These are phyloP conservation scores for Gloeophyllum trabeum DNA, from an alignment of 768 basidiomycete genomes.

Conservation along the genomic window DNA sequence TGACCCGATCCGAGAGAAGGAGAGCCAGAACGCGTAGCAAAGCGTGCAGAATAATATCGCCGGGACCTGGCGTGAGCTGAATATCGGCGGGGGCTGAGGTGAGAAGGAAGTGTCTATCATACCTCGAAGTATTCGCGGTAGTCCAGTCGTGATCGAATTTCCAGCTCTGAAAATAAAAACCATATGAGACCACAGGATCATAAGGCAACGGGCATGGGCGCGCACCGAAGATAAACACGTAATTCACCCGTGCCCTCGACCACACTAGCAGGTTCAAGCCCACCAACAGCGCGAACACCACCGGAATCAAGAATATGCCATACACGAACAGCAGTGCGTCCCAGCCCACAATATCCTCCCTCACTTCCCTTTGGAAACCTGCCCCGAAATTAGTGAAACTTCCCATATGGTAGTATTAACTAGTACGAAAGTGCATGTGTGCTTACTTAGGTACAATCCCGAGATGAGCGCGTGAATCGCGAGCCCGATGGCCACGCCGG, in stretches of 20 bases:
- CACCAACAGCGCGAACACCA: constrained; percentile 65
- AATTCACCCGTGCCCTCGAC: constrained; percentile 73
- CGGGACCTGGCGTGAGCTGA: constrained; percentile 45
- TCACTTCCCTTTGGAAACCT: constrained; percentile 49
- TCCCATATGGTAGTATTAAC: neutral
- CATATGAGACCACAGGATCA: neutral
- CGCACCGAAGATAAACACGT: constrained; percentile 84
- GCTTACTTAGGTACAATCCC: constrained; percentile 50
- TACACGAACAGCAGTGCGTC: constrained; percentile 71
- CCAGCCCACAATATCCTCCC: constrained; percentile 53
- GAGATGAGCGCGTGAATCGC: constrained; percentile 56
- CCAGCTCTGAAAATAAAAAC: constrained; percentile 44
- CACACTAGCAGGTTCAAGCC: constrained; percentile 80
- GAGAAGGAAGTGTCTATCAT: constrained; percentile 3
- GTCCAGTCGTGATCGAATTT: constrained; percentile 62
- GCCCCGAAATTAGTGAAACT: neutral
- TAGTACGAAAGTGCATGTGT: neutral
- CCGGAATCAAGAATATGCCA: constrained; percentile 59
- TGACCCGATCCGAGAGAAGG: constrained; percentile 54
- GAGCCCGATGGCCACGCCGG: constrained; percentile 63
- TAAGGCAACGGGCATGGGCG: neutral
- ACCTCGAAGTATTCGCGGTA: constrained; percentile 70
- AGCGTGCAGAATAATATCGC: constrained; percentile 67
- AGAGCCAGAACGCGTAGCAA: constrained; percentile 76
- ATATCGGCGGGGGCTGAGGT: neutral